Percentiles rank a stretch among this genome's conserved stretches.
Conservation (phyloP, 1,284 basidiomycete species). For the Paramarasmius palmivorus region DNA sequence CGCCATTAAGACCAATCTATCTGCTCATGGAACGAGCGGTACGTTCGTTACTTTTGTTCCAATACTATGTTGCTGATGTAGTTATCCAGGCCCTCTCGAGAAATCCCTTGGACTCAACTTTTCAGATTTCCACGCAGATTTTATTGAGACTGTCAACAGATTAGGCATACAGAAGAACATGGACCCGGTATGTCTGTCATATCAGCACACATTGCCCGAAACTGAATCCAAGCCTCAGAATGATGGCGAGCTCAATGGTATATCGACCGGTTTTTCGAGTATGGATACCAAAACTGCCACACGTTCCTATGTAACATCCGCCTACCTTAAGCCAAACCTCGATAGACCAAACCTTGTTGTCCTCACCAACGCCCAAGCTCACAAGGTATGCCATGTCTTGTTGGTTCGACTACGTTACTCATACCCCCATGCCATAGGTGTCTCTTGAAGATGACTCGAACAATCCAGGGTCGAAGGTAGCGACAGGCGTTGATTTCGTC, state of each 20-base stretch:
- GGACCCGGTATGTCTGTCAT: background rate
- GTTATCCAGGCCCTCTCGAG: background rate
- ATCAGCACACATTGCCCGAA: background rate
- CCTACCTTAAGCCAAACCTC: slow-evolving; percentile 1
- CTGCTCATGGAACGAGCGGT: background rate
- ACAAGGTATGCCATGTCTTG: background rate
- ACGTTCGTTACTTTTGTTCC: no score
- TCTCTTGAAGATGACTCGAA: background rate
- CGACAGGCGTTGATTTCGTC: slow-evolving; percentile 1
- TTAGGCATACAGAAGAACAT: background rate
- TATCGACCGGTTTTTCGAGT: background rate
- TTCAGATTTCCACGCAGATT: background rate
- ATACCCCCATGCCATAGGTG: background rate
- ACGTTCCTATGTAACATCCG: background rate
- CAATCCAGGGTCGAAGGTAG: background rate
- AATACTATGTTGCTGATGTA: no score
- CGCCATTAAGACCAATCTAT: background rate
- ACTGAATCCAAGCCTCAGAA: background rate
- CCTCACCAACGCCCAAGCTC: background rate
- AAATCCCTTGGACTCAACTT: background rate
- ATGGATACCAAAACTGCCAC: background rate
- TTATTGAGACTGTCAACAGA: background rate
- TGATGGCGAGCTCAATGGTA: background rate
- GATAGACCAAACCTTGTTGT: slow-evolving; percentile 1
- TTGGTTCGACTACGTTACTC: background rate